Base-by-base conservation (phyloP, 1,139 yeast genomes). In the Arxiozyma telluris region DNA sequence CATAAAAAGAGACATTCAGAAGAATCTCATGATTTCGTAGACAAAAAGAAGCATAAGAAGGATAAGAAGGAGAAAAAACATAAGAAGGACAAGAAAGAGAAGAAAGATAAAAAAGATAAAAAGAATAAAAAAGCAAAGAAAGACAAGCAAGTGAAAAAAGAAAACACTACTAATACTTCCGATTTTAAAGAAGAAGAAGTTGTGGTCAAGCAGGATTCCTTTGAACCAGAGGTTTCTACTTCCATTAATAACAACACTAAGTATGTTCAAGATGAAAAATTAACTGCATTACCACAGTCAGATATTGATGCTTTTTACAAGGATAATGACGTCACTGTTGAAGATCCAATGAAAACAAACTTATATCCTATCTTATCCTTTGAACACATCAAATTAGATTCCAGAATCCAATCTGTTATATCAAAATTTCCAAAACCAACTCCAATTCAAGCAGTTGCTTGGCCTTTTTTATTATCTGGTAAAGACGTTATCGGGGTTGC, bases 401-500 rank as follows among this genome's bases (percentile, higher is more conserved):
- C 79, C 1, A 74, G 78, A 54, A 79, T 91, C 57, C 77, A 78
- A 58, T 66, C 75, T 15, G 81, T 79, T 50, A 76, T 91, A 50
- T 71, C 81, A 44, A 81, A 82, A 63, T 93, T 88, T 73, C 85
- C 89, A 38, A 83, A 81, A 63, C 99, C 98, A 54, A 91, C 98
- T 4, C 98, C 98, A 41, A 93, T 93, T 64, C 99, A 93, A 74
- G 81, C 96, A n/a, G 91, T 84, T 41, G 81, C 98, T 15, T 93
- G 98, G 98, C 99, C 99, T 59, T 90, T 82, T 66, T 74, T 94
- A 53, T 74, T 93, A 53, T 73, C 82, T 41, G 87, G 87, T 21
- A 79, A 85, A 59, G 98, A 93, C 69, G 96, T 91, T 43, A 82
- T 93, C 59, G 98, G 98, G 67, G 97, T 94, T 58, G 98, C 98